Evolutionary conservation across 2,329 filamentous ascomycete genomes (phyloP).

Genomic region (Monilinia polystroma): DNA sequence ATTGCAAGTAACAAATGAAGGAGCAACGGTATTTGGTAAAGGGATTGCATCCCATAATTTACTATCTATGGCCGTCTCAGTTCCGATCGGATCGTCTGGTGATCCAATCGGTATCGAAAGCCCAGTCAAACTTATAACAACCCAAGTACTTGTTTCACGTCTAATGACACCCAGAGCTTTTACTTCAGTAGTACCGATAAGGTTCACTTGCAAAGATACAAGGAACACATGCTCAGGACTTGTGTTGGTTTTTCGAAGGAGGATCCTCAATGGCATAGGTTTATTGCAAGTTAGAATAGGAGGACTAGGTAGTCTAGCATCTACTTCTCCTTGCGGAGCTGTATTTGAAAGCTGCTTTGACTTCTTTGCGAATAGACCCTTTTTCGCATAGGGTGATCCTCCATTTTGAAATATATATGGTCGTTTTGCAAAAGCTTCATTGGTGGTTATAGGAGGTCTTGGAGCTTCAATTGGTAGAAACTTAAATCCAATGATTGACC

Average conservation of each 20-base stretch:
- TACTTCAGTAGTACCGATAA: constrained; percentile 77
- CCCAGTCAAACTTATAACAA: constrained; percentile 69
- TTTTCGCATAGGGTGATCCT: constrained; percentile 39
- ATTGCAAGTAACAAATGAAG: constrained; percentile 87
- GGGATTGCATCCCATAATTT: constrained; percentile 69
- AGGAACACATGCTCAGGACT: constrained; percentile 71
- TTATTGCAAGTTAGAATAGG: constrained; percentile 87
- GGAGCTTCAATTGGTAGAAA: constrained; percentile 94
- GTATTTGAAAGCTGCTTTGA: constrained; percentile 42
- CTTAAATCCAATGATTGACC: constrained; percentile 68
- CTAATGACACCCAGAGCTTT: constrained; percentile 73
- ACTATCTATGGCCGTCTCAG: constrained; percentile 68
- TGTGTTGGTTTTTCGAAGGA: constrained; percentile 73
- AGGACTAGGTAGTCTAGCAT: constrained; percentile 80
- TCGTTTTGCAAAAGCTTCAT: constrained; percentile 82
- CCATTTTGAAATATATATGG: constrained; percentile 56
- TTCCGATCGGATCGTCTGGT: constrained; percentile 56
- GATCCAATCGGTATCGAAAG: constrained; percentile 69
- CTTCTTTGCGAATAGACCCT: constrained; percentile 38
- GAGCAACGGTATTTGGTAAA: constrained; percentile 82
- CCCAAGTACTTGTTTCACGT: constrained; percentile 71
- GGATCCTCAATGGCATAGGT: constrained; percentile 74
- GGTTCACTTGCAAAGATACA: constrained; percentile 74
- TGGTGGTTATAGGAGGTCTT: constrained; percentile 61
- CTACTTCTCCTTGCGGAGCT: constrained; percentile 71